Evolutionary conservation across 2,329 filamentous ascomycete species (phyloP).

Genomic region (Akanthomyces muscarius): DNA sequence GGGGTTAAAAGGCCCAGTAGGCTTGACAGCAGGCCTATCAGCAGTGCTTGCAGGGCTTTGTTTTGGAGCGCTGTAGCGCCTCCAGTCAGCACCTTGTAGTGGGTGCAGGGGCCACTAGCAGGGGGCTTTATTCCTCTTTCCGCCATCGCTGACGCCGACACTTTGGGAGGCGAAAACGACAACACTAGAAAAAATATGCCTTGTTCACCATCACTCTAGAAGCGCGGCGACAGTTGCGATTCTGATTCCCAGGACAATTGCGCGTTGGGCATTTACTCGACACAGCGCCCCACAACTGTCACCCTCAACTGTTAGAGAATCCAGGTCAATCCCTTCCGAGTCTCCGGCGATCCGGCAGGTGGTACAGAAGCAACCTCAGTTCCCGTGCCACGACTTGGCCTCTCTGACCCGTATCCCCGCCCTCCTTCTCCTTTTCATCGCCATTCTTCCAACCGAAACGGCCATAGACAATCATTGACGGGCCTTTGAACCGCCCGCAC

Average conservation of each 20-base stretch:
- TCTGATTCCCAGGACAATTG: not conserved
- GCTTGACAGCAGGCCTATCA: not conserved
- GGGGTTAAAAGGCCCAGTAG: too few relatives aligned
- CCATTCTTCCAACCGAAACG: not conserved
- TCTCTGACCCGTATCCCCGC: not conserved
- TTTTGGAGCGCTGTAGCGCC: too few relatives aligned
- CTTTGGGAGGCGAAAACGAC: conserved; percentile 4
- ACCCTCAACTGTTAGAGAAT: not conserved
- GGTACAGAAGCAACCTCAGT: too few relatives aligned
- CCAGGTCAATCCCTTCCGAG: not conserved
- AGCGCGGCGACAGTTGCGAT: not conserved
- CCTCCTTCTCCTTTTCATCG: not conserved
- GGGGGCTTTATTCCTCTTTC: not conserved
- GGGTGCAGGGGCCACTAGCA: not conserved
- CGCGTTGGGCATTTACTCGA: too few relatives aligned
- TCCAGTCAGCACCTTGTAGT: not conserved
- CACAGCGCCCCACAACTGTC: not conserved
- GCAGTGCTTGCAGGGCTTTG: not conserved
- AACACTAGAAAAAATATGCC: not conserved
- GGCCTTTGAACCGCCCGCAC: not conserved
- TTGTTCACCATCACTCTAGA: not conserved
- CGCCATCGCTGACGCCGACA: conserved; percentile 9
- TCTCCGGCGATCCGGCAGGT: not conserved
- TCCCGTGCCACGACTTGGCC: too few relatives aligned
- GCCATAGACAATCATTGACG: not conserved